Evolutionary conservation across 164 flowering plant genomes (phyloP), one percentile per base, ranked within the genome.

Genomic region (Macadamia tetraphylla): DNA sequence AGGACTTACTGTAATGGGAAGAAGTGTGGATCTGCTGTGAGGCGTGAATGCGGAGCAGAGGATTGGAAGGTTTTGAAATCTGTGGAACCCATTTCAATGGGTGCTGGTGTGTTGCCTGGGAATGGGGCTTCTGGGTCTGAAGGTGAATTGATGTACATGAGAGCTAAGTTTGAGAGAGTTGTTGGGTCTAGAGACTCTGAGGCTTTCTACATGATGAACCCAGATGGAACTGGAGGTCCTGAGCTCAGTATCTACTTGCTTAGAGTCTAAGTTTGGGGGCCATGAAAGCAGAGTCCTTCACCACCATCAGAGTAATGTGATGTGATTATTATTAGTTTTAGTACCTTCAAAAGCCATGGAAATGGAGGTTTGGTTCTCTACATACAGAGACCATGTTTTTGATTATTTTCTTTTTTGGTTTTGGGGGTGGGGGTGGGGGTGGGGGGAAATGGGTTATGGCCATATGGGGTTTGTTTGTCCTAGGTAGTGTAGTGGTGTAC

Each of bases 201-300:
- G 70, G 96, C 99, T 2, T 95, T 91, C 30, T 89, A 95, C 80
- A 95, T 95, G 99, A 88, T 89, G 89, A 92, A 85, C 66, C 96
- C 97, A 15, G 96, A 91, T 79, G 79, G 88, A 0, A 63, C 70
- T 74, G 94, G 88, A 58, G 97, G 94, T 17, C 93, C 97, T 77
- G 98, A 92, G 67, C 92, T 95, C 6, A 89, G 99, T 65, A 71
- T 92, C 62, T 95, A 82, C 64, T 65, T 92, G 79, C 88, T 95
- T 48, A 84, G 99, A 77, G 91, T 84, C 49, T 92, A 69, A 74
- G 2, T 31, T 7, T 42, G 12, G 12, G 35, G 32, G 32, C 32
- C 23, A 23, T 23, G 23, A 23, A 23, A 23, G 61, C 53, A 60
- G 58, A 43, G 18, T 58, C n/a, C 15, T 9, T 43, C 48, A 5